Percentiles rank a stretch among this genome's conserved stretches.
Evolutionary conservation across 148 eudicot species (phyloP).

Genomic region (Oxyria digyna): DNA sequence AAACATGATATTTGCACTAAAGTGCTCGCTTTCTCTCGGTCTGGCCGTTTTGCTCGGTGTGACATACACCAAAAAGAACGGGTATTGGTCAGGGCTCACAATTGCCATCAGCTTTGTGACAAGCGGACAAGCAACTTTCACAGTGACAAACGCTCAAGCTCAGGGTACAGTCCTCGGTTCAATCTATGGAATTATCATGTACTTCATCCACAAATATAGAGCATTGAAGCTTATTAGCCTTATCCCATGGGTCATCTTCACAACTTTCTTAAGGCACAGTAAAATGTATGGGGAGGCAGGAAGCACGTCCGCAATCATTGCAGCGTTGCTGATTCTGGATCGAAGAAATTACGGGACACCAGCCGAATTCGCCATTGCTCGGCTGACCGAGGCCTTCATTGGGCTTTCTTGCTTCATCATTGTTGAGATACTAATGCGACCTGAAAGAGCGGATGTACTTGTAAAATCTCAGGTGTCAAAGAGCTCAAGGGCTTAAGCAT

Average conservation of each 20-base stretch:
- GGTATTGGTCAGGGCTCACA: slow-evolving; percentile 54
- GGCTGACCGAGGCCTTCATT: slow-evolving; percentile 42
- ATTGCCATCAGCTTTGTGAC: slow-evolving; percentile 37
- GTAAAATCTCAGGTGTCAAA: slow-evolving; percentile 21
- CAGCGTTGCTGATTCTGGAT: slow-evolving; percentile 43
- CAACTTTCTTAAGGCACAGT: slow-evolving; percentile 38
- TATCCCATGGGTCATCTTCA: slow-evolving; percentile 50
- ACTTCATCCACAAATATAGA: slow-evolving; percentile 17
- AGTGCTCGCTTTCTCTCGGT: slow-evolving; percentile 38
- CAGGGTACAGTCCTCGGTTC: slow-evolving; percentile 57
- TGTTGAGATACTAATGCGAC: slow-evolving; percentile 35
- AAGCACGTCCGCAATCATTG: slow-evolving; percentile 37
- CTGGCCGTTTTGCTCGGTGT: slow-evolving; percentile 37
- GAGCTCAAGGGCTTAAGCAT: slow-evolving; percentile 13
- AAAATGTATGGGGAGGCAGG: slow-evolving; percentile 45
- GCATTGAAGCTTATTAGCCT: slow-evolving; percentile 22
- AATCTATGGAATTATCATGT: slow-evolving; percentile 37
- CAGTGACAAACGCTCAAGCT: slow-evolving; percentile 31
- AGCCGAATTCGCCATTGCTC: slow-evolving; percentile 35
- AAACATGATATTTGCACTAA: slow-evolving; percentile 31
- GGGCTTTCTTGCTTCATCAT: slow-evolving; percentile 30
- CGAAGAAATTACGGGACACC: slow-evolving; percentile 38
- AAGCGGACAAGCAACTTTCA: slow-evolving; percentile 30
- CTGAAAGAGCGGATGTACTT: slow-evolving; percentile 30
- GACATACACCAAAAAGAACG: slow-evolving; percentile 29